Evolutionary conservation across 2,329 filamentous ascomycete species (phyloP).

Genomic region (Pleurostoma richardsiae): DNA sequence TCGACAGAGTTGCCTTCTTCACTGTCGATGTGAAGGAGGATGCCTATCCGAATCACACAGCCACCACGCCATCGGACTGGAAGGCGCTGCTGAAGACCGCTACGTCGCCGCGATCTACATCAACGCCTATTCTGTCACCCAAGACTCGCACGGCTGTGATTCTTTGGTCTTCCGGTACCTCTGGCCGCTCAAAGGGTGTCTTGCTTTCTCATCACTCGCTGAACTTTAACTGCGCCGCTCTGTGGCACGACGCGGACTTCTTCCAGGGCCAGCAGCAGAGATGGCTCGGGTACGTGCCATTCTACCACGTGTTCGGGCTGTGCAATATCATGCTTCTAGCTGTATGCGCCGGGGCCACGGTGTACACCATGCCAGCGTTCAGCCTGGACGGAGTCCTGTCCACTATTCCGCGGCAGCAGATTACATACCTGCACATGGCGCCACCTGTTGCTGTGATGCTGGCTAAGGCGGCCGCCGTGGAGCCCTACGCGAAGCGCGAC

Average conservation of each 20-base stretch:
- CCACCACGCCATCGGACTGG: slow-evolving; percentile 43
- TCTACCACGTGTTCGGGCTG: slow-evolving; percentile 62
- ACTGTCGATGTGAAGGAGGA: slow-evolving; percentile 36
- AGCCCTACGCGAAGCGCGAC: slow-evolving; percentile 48
- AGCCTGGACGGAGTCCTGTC: slow-evolving; percentile 62
- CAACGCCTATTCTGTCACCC: slow-evolving; percentile 43
- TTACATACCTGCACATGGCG: slow-evolving; percentile 61
- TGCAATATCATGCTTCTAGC: slow-evolving; percentile 54
- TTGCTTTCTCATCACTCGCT: slow-evolving; percentile 65
- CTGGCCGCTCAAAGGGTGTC: slow-evolving; percentile 71
- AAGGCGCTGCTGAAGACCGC: slow-evolving; percentile 42
- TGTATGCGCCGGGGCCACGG: slow-evolving; percentile 43
- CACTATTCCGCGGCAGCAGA: slow-evolving; percentile 53
- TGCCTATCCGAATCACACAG: slow-evolving; percentile 20
- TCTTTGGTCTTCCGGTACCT: slow-evolving; percentile 55
- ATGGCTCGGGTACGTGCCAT: slow-evolving; percentile 62
- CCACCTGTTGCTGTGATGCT: slow-evolving; percentile 67
- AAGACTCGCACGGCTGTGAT: slow-evolving; percentile 52
- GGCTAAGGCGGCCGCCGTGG: slow-evolving; percentile 64
- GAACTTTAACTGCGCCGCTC: slow-evolving; percentile 48
- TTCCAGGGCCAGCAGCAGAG: slow-evolving; percentile 28
- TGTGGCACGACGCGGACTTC: slow-evolving; percentile 44
- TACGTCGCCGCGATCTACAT: slow-evolving; percentile 36
- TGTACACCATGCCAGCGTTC: slow-evolving; percentile 68
- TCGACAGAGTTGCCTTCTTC: slow-evolving; percentile 52